These are phyloP conservation scores for Curvularia hawaiiensis DNA, from an alignment of 2,329 filamentous ascomycete genomes.

Conservation along the genomic window DNA sequence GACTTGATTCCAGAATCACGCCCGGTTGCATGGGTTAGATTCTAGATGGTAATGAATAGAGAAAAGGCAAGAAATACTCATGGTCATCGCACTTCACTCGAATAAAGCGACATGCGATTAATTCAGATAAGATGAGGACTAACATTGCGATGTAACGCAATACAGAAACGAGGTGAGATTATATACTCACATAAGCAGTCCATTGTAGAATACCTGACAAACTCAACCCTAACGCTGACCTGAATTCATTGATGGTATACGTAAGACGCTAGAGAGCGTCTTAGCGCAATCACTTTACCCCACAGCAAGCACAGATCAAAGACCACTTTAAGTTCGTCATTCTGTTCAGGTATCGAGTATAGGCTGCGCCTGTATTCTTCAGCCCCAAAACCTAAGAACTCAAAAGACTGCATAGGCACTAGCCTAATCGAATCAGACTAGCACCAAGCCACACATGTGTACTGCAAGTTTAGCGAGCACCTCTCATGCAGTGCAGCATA, in stretches of 20 bases:
- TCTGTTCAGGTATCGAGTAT: background rate
- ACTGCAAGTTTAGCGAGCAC: background rate
- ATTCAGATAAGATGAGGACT: background rate
- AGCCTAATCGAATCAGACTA: background rate
- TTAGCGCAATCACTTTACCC: too few species aligned
- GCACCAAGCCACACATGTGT: background rate
- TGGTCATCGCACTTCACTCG: background rate
- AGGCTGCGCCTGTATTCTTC: background rate
- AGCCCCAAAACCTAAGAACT: background rate
- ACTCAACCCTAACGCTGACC: background rate
- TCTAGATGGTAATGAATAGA: background rate
- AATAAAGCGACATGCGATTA: background rate
- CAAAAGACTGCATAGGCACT: background rate
- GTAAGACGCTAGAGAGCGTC: too few species aligned
- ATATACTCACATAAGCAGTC: background rate
- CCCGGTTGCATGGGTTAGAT: background rate
- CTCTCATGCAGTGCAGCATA: background rate
- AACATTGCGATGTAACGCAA: background rate
- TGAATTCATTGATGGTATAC: background rate
- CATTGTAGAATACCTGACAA: background rate
- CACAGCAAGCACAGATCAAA: background rate
- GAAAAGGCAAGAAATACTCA: background rate
- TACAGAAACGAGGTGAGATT: background rate
- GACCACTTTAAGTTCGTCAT: too few species aligned
- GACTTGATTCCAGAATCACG: background rate